Evolutionary conservation across 345 rosid species (phyloP).

Genomic region (Lepidium aucheri): DNA sequence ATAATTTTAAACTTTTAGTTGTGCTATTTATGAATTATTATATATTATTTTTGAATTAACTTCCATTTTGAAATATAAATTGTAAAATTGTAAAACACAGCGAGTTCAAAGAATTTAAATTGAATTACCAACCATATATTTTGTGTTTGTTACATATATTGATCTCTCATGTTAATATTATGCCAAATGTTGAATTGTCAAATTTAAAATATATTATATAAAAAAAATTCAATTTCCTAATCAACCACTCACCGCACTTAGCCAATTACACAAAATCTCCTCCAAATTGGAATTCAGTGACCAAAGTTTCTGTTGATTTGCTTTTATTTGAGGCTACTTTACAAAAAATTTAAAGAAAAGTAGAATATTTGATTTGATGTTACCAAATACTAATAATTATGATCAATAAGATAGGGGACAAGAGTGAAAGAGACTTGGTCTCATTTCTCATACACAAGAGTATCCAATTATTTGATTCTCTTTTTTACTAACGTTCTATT

Average conservation of each 20-base stretch:
- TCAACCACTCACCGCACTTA: not conserved
- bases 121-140: too few relatives aligned
- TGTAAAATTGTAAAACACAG: too few relatives aligned
- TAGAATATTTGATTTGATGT: constrained; percentile 19
- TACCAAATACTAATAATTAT: constrained; percentile 16
- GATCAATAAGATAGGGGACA: constrained; percentile 25
- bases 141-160: too few relatives aligned
- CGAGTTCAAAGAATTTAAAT: too few relatives aligned
- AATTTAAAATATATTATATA: too few relatives aligned
- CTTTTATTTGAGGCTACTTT: not conserved
- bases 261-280: not conserved
- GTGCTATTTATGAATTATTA: too few relatives aligned
- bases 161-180: too few relatives aligned
- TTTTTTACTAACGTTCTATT: not conserved
- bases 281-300: not conserved
- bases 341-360: not conserved
- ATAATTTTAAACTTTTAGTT: too few relatives aligned
- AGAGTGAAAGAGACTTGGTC: constrained; percentile 32
- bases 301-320: not conserved
- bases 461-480: constrained; percentile 28
- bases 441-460: constrained; percentile 25
- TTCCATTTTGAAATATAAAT: too few relatives aligned
- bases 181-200: too few relatives aligned
- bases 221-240: not conserved
- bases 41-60: too few relatives aligned